Evolutionary conservation across 2,329 filamentous ascomycete genomes (phyloP).

Genomic region (Ceratocystiopsis minuta): DNA sequence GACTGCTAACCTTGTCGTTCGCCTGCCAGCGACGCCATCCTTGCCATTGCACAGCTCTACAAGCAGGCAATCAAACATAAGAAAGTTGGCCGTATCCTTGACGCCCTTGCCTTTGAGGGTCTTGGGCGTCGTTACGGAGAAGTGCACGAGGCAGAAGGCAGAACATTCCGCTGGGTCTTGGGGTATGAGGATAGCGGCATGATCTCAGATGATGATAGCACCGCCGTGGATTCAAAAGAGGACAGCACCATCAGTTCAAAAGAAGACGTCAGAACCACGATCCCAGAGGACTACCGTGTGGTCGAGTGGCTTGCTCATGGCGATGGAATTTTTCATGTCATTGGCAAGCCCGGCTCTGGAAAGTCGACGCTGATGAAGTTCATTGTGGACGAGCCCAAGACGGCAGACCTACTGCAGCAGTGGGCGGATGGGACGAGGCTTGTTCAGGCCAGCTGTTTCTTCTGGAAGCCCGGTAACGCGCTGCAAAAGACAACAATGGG

Average conservation of each 20-base stretch:
- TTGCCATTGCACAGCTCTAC: background rate
- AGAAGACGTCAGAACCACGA: background rate
- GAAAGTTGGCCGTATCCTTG: background rate
- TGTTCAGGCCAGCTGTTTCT: background rate
- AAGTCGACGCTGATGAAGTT: conserved; percentile 4
- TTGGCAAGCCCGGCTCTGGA: conserved; percentile 2
- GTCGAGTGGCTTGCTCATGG: background rate
- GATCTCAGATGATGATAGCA: too few species aligned
- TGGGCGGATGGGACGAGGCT: background rate
- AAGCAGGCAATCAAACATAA: background rate
- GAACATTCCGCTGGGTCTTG: background rate
- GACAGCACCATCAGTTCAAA: too few species aligned
- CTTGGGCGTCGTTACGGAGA: background rate
- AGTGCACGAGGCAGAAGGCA: background rate
- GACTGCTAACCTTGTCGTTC: background rate
- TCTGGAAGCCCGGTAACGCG: conserved; percentile 1
- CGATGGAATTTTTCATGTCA: conserved; percentile 1
- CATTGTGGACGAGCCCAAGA: background rate
- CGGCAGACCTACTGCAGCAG: background rate
- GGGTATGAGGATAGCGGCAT: too few species aligned
- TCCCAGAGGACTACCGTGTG: background rate
- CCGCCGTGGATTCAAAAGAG: too few species aligned
- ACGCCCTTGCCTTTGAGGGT: background rate
- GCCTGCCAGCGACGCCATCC: background rate
- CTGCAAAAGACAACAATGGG: background rate